phyloP scores from a whole-genome alignment of 129 eudicot species.

The Kitagawia praeruptora region DNA sequence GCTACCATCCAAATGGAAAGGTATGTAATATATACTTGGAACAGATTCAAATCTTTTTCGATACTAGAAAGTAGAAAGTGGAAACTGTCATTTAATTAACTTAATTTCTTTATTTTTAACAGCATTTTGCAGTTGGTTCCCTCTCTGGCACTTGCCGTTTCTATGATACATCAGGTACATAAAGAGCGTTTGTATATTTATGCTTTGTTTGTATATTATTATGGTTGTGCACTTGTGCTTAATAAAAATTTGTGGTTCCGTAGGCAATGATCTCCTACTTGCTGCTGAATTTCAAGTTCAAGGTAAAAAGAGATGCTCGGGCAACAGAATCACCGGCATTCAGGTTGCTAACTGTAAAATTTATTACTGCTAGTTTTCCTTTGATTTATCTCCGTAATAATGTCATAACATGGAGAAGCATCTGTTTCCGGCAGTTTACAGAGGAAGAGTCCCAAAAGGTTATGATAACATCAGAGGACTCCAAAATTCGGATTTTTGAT shows the following conservation, averaged over 20 bases:
- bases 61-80: not conserved
- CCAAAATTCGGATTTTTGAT: conserved; percentile 43
- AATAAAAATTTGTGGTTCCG: not conserved
- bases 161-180: conserved; percentile 33
- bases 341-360: conserved; percentile 21
- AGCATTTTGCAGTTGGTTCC: conserved; percentile 48
- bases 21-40: not conserved
- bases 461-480: conserved; percentile 51
- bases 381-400: not conserved
- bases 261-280: conserved; percentile 22
- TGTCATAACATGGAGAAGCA: not conserved
- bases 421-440: conserved; percentile 27
- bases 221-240: not conserved
- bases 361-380: not conserved
- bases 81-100: not conserved
- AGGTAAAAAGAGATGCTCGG: conserved; percentile 22
- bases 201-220: not conserved
- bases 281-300: conserved; percentile 23
- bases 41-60: not conserved
- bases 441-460: conserved; percentile 32
- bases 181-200: not conserved
- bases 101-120: not conserved
- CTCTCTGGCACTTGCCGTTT: conserved; percentile 41
- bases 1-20: conserved; percentile 48
- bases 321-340: conserved; percentile 38